Evolutionary conservation across 2,329 filamentous ascomycete genomes (phyloP), one percentile per base, ranked within the genome.

Genomic region (Emergomyces pasteurianus): DNA sequence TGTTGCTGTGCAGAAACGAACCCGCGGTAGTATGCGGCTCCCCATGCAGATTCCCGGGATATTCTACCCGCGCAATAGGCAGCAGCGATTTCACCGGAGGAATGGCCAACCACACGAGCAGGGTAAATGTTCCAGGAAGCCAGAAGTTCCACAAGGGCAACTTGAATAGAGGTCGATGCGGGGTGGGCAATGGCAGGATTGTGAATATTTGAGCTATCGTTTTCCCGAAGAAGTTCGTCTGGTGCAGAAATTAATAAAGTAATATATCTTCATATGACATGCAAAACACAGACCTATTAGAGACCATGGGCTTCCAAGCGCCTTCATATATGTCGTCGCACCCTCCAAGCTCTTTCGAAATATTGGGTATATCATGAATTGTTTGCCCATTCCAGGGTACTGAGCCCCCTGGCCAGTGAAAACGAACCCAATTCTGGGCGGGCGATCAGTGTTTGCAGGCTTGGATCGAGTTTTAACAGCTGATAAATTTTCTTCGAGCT

Each of bases 401-500:
- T 75, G 72, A 2, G 73, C 69, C 1, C 73, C 73, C 57, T 75
- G 73, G 3, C 73, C 73, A 16, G 68, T 75, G 59, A 74, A 75
- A 2, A 72, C 64, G 40, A 72, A 71, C 2, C 57, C 60, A 6
- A 70, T 60, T 40, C 55, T 54, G 16, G 14, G 65, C 55, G 7
- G 40, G n/a, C 5, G 43, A 56, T 18, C 58, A 31, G 23, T 40
- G 31, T 38, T 52, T 40, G 52, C 47, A 28, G 58, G 58, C 38
- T 62, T 60, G 38, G 53, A 28, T 42, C 43, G 40, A 58, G 58
- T 5, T 16, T 34, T 28, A 28, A 42, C 47, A 52, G 28, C 12
- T 9, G 61, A 58, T 8, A 63, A 58, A 34, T 34, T 58, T 40
- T 46, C 54, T 21, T 57, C 58, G 18, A 62, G 34, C 9, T 61